phyloP scores from a whole-genome alignment of 2,329 filamentous ascomycete species.

The Boeremia lycopersici region DNA sequence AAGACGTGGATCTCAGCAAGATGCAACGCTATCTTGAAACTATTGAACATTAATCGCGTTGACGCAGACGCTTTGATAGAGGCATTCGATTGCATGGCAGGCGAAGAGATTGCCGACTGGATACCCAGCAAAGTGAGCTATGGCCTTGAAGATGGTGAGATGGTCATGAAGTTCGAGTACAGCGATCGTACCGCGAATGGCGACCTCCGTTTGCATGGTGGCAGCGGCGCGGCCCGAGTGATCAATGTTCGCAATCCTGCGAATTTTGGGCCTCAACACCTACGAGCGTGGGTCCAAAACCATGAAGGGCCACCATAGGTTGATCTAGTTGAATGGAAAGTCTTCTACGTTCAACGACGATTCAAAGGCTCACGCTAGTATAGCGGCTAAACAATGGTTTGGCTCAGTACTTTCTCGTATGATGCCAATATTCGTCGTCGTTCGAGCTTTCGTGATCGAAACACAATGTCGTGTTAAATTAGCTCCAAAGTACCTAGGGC shows the following conservation, averaged over 20 bases:
- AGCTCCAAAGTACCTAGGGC: too few species aligned
- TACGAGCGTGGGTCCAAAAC: constrained; percentile 1
- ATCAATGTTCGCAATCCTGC: constrained; percentile 2
- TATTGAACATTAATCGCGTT: neutral
- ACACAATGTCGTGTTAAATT: too few species aligned
- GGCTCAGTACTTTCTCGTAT: too few species aligned
- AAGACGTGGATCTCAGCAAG: neutral
- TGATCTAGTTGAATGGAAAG: too few species aligned
- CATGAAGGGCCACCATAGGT: neutral
- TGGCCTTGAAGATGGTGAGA: constrained; percentile 4
- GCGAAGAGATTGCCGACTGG: constrained; percentile 6
- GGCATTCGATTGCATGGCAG: constrained; percentile 11
- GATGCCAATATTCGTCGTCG: too few species aligned
- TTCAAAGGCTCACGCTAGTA: too few species aligned
- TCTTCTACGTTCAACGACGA: too few species aligned
- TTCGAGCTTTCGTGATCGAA: too few species aligned
- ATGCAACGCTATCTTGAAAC: neutral
- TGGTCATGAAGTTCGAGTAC: constrained; percentile 7
- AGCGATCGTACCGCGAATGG: neutral
- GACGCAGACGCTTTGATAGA: constrained; percentile 8
- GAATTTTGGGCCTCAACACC: constrained; percentile 2
- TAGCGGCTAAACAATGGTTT: too few species aligned
- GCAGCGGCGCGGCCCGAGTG: neutral
- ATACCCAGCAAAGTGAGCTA: constrained; percentile 8
- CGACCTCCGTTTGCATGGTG: neutral